Base-by-base conservation (phyloP, 2,329 filamentous ascomycete genomes). In the Cercospora nicotianae region DNA sequence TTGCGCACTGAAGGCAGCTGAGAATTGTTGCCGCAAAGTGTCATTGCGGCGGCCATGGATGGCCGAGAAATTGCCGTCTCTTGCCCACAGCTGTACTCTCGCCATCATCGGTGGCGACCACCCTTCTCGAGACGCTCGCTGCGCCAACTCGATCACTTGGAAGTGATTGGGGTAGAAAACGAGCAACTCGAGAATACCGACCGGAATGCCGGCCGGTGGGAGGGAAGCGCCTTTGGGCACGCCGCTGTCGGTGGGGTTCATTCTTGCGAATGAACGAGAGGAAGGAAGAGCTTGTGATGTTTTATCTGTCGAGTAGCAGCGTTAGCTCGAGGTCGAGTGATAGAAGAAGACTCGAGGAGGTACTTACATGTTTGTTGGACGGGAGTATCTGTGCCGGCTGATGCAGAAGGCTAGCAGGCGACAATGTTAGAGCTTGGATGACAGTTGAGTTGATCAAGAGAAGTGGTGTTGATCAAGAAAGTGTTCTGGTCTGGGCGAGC, bases 41-140 rank as follows among this genome's bases (percentile, higher is more conserved):
- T 60, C 64, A 8, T 53, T 26, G 7, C 67, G 60, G 7, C 36
- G 57, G n/a, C 51, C 30, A 13, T 58, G 30, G 28, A 55, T 51
- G 5, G 16, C 33, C 7, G 16, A n/a, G 7, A n/a, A 67, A 5
- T 63, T 33, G 9, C 7, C 7, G 23, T 60, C 69, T 13, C 66
- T 61, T 13, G 67, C 60, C 33, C 65, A 58, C 3, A 73, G 55
- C 23, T 70, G 63, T 1, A 51, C 65, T n/a, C 53, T 57, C 1
- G 70, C 68, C 5, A 73, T 68, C 5, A 66, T 42, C 3, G 36
- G 30, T 3, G 31, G 36, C 13, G 12, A 58, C 70, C 70, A 73
- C 4, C 61, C 63, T 18, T 67, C 55, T 28, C 61, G 57, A 7
- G 57, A 8, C 3, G 33, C 45, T 0, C 65, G 33, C n/a, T 20